Conservation (phyloP, 352 stramenopile genomes). For the Phytophthora uliginosa region DNA sequence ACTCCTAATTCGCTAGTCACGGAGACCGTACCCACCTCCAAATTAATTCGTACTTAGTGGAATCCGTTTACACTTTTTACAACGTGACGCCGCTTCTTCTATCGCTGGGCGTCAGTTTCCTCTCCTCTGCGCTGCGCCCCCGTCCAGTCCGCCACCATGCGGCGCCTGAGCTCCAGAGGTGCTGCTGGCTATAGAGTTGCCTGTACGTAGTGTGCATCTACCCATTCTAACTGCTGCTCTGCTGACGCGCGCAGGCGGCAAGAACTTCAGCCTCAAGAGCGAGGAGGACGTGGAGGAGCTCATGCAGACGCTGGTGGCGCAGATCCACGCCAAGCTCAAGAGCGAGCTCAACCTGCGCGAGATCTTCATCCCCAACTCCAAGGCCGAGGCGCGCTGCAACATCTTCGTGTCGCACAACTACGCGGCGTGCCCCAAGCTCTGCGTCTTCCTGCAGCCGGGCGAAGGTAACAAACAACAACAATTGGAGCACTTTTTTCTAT, state of each 20-base stretch:
- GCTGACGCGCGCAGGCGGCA: constrained; percentile 31
- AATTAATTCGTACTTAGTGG: constrained; percentile 36
- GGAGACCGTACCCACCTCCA: background rate
- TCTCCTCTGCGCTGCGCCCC: background rate
- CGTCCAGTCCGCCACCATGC: constrained; percentile 36
- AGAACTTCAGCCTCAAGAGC: constrained; percentile 85
- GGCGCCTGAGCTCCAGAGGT: constrained; percentile 69
- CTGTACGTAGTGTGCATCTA: background rate
- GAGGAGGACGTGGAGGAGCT: constrained; percentile 89
- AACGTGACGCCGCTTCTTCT: constrained; percentile 1
- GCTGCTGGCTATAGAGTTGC: background rate
- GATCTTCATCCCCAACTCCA: constrained; percentile 91
- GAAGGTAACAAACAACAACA: constrained; percentile 31
- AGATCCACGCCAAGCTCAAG: constrained; percentile 90
- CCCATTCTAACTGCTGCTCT: too few relatives aligned
- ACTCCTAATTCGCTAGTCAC: background rate
- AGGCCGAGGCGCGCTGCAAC: constrained; percentile 87
- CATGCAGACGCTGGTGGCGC: constrained; percentile 84
- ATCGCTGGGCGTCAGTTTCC: constrained; percentile 2
- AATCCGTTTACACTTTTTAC: constrained; percentile 2
- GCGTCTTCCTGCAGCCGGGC: constrained; percentile 84
- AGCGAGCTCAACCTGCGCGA: constrained; percentile 86
- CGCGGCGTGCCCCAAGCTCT: constrained; percentile 80
- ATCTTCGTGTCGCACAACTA: constrained; percentile 91
- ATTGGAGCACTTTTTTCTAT: background rate